phyloP scores from a whole-genome alignment of 148 eudicot species.

The Rhododendron williamsianum region DNA sequence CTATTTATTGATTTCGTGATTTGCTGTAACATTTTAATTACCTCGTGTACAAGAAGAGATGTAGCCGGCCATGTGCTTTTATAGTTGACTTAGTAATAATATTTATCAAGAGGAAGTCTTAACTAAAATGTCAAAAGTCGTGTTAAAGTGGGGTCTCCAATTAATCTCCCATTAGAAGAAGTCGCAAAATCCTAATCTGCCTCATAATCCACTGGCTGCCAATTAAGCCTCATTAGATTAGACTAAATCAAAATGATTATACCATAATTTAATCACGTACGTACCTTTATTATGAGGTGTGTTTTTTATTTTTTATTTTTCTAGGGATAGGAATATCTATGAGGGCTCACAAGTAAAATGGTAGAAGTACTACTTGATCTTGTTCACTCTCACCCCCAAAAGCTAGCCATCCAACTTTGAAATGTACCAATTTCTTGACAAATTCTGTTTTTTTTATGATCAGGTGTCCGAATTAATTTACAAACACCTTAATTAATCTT shows the following conservation, averaged over 20 bases:
- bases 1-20: too few species aligned
- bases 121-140: neutral
- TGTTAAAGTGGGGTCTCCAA: neutral
- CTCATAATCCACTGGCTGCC: neutral
- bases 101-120: neutral
- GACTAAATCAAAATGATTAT: neutral
- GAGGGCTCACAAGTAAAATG: neutral
- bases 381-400: neutral
- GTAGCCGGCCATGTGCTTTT: neutral
- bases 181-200: neutral
- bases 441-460: too few species aligned
- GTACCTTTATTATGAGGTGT: neutral
- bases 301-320: neutral
- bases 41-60: neutral
- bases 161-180: neutral
- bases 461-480: too few species aligned
- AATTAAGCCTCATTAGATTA: neutral
- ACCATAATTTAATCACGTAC: neutral
- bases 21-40: neutral
- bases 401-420: neutral
- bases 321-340: neutral
- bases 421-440: too few species aligned
- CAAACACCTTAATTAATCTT: too few species aligned
- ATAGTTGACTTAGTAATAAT: neutral
- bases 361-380: neutral